Percentiles rank a stretch among this genome's conserved stretches.
These are phyloP conservation scores for Podospora pseudoanserina DNA, from an alignment of 495 filamentous ascomycete genomes.

Conservation along the genomic window DNA sequence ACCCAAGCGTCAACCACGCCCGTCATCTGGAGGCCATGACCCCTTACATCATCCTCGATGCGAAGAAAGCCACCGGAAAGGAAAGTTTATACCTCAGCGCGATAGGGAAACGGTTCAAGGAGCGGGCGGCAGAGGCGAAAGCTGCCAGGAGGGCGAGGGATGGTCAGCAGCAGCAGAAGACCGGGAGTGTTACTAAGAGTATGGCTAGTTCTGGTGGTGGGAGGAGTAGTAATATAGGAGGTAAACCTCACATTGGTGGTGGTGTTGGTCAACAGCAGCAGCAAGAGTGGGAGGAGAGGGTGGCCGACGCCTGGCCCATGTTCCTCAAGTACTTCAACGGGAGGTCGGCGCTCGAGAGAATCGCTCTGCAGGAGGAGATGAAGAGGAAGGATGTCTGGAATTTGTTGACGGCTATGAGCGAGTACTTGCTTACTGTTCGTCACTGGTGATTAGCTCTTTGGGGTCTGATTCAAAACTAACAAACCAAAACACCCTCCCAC, in stretches of 20 bases:
- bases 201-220: neutral
- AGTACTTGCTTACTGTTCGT: constrained; percentile 50
- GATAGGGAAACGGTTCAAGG: constrained; percentile 58
- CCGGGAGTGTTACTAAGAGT: neutral
- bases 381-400: constrained; percentile 79
- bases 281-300: constrained; percentile 38
- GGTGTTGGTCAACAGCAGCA: neutral
- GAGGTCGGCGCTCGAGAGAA: constrained; percentile 78
- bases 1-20: constrained; percentile 48
- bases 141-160: constrained; percentile 19
- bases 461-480: neutral
- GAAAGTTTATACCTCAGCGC: constrained; percentile 73
- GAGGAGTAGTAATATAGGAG: neutral
- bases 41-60: constrained; percentile 53
- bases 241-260: neutral
- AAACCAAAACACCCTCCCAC: neutral
- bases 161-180: neutral
- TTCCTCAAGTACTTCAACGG: constrained; percentile 87
- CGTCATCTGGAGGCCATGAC: constrained; percentile 44
- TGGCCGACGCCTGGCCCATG: constrained; percentile 47
- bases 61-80: constrained; percentile 53
- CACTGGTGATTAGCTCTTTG: constrained; percentile 47
- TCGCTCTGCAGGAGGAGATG: constrained; percentile 73
- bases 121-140: constrained; percentile 15
- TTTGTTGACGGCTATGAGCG: constrained; percentile 60